phyloP scores from a whole-genome alignment of 2,329 filamentous ascomycete species.

The Fusarium mexicanum region DNA sequence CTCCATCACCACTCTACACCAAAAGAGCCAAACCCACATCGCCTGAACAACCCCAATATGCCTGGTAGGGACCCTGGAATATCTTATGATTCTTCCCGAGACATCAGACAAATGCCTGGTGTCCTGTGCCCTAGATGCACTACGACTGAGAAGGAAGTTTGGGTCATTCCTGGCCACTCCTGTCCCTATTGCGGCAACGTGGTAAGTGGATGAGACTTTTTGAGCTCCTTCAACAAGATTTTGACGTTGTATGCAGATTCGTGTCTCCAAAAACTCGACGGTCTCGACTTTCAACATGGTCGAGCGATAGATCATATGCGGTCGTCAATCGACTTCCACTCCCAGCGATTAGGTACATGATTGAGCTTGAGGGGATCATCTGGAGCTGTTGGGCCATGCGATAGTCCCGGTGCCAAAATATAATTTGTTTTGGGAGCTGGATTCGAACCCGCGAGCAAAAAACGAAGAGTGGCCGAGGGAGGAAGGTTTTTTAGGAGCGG shows the following conservation, averaged over 20 bases:
- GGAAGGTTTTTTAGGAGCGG: neutral
- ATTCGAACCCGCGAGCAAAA: constrained; percentile 5
- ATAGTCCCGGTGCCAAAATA: neutral
- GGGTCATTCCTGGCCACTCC: neutral
- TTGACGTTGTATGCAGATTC: rapidly evolving
- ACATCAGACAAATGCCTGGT: too few species aligned
- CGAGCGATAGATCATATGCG: neutral
- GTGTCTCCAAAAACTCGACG: neutral
- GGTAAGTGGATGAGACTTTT: rapidly evolving
- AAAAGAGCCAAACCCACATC: rapidly evolving
- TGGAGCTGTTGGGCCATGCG: neutral
- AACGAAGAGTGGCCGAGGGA: constrained; percentile 3
- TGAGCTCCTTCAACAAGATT: rapidly evolving
- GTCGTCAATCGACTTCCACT: rapidly evolving
- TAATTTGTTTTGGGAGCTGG: neutral
- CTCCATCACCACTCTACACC: too few species aligned
- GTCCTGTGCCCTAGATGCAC: neutral
- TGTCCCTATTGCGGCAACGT: neutral
- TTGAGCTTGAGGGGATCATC: rapidly evolving
- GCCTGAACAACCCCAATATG: rapidly evolving
- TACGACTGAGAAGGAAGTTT: neutral
- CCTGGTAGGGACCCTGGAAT: neutral
- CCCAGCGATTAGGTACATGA: rapidly evolving
- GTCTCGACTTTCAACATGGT: neutral
- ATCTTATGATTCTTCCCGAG: neutral